Conservation (phyloP, 2,329 filamentous ascomycete genomes). For the Fusarium nurragi region DNA sequence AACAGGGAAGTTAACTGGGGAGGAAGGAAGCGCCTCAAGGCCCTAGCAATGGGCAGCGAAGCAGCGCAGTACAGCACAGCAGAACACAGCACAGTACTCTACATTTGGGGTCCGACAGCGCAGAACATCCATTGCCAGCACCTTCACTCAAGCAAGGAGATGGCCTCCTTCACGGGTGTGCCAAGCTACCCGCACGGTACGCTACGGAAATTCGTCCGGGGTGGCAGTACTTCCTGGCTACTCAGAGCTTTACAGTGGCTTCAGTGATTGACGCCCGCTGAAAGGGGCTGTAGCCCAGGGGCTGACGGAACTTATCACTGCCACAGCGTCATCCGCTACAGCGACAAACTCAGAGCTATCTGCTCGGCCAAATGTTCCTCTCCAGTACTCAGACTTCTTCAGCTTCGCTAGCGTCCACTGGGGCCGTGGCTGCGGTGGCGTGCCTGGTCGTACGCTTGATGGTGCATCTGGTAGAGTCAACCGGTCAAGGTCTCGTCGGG, state of each 20-base stretch:
- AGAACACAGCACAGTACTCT: conserved; percentile 29
- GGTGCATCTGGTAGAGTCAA: conserved; percentile 30
- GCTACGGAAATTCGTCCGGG: conserved; percentile 31
- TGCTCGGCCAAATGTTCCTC: conserved; percentile 5
- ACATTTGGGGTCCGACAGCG: conserved; percentile 21
- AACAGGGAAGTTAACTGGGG: conserved; percentile 43
- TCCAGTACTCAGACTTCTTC: conserved; percentile 20
- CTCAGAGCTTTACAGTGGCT: neutral
- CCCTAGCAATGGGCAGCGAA: conserved; percentile 19
- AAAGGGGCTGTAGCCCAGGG: neutral
- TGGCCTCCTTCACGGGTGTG: conserved; percentile 23
- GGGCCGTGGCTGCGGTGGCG: conserved; percentile 43
- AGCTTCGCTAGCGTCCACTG: conserved; percentile 40
- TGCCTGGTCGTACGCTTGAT: conserved; percentile 36
- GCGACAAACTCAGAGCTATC: neutral
- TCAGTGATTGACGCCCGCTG: neutral
- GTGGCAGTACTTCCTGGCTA: conserved; percentile 30
- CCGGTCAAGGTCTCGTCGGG: conserved; percentile 20
- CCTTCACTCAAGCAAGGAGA: conserved; percentile 20
- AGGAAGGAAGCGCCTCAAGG: conserved; percentile 25
- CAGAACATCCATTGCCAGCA: conserved; percentile 16
- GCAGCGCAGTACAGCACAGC: conserved; percentile 24
- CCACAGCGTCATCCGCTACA: neutral
- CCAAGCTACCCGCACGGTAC: conserved; percentile 41
- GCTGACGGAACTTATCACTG: neutral